Base-by-base conservation (phyloP, 169 alveolate species). In the Babesia gibsoni region DNA sequence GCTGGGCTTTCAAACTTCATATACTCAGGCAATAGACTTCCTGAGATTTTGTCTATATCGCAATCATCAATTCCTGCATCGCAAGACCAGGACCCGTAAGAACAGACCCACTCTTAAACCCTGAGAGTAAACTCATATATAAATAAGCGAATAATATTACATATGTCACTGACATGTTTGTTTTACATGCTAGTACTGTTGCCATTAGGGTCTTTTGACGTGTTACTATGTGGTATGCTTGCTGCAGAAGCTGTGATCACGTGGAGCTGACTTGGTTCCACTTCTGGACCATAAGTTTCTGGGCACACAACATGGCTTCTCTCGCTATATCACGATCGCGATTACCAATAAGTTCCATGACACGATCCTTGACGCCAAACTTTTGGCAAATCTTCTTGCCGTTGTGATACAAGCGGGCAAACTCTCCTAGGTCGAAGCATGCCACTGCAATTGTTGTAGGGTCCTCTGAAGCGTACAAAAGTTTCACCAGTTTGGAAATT, bases 341-440 rank as follows among this genome's bases (percentile, higher is more conserved):
- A 56, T 86, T 84, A 32, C 92, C 86, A 65, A 91, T 92, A 57
- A 92, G 83, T 42, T 85, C 83, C 91, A 92, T 84, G 23, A 92
- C 73, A 45, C 83, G 70, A 61, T 90, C 96, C 73, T 92, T 92
- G 22, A 91, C 92, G 42, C 77, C 75, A 72, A 92, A 87, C 59
- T 89, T 91, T 18, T 90, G 92, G 52, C 93, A 89, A 35, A 92
- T 84, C 46, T 89, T 86, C 41, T 90, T 91, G 18, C 96, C 95
- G 67, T 91, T 91, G 39, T 92, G 94, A 63, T 92, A 91, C 25
- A 90, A 69, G 59, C 96, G 67, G 16, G 95, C 95, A 68, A 92
- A 92, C 67, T 92, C 96, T 4, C 96, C 96, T 35, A 92, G 88
- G 78, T 92, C 96, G 81, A 91, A 92, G 52, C 95, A 91, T 29